Percentiles rank a stretch among this genome's conserved stretches.
Evolutionary conservation across 2,329 filamentous ascomycete species (phyloP).

Genomic region (Cordyceps sp.): DNA sequence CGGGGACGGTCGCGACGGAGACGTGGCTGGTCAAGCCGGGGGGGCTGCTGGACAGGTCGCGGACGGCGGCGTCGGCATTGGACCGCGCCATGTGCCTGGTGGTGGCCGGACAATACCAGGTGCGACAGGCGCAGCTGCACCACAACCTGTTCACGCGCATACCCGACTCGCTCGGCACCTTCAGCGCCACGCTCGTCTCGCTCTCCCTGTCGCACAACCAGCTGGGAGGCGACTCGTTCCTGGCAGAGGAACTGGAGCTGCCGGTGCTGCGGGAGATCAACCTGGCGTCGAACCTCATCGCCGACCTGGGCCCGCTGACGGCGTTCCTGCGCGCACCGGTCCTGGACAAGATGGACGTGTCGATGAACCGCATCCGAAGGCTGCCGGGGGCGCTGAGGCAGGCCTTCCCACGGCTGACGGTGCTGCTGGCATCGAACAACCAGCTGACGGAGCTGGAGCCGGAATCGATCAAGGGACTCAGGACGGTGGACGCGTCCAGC

Average conservation of each 20-base stretch:
- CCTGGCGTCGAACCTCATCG: constrained; percentile 57
- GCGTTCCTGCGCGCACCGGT: constrained; percentile 53
- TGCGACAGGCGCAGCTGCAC: constrained; percentile 49
- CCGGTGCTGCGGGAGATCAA: constrained; percentile 64
- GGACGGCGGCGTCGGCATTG: constrained; percentile 43
- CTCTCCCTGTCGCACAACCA: constrained; percentile 66
- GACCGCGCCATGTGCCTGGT: constrained; percentile 40
- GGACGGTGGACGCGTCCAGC: constrained; percentile 62
- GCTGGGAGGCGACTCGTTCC: constrained; percentile 44
- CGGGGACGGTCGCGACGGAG: constrained; percentile 23
- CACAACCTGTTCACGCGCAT: constrained; percentile 60
- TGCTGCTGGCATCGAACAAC: constrained; percentile 66
- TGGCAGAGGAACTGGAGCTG: constrained; percentile 50
- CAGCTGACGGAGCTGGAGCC: constrained; percentile 57
- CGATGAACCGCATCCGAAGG: constrained; percentile 60
- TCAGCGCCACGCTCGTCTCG: constrained; percentile 52
- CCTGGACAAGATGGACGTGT: constrained; percentile 65
- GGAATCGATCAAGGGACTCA: constrained; percentile 56
- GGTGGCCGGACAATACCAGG: constrained; percentile 33
- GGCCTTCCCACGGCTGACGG: constrained; percentile 52
- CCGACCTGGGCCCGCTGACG: constrained; percentile 49
- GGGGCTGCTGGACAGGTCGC: constrained; percentile 55
- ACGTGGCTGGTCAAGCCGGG: constrained; percentile 38
- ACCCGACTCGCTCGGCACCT: constrained; percentile 53
- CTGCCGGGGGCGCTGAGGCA: constrained; percentile 47